These are phyloP conservation scores for Saccharomycopsis capsularis DNA, from an alignment of 805 yeast genomes.

Conservation along the genomic window DNA sequence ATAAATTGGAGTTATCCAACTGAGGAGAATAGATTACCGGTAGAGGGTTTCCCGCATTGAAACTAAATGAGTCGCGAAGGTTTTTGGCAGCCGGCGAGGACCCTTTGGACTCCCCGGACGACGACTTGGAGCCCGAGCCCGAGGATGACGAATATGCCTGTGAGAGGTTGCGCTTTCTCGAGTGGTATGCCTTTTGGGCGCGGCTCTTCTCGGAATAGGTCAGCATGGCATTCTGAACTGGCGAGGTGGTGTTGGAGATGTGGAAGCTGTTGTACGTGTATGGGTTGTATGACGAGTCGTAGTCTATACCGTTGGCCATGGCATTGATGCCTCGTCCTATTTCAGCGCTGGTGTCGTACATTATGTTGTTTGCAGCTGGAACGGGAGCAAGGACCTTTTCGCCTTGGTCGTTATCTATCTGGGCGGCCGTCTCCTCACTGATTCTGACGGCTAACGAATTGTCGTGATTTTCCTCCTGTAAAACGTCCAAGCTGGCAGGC, in stretches of 20 bases:
- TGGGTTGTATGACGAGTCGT: neutral
- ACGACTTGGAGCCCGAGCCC: neutral
- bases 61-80: constrained; percentile 11
- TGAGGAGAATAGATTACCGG: constrained; percentile 17
- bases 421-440: constrained; percentile 1
- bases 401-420: neutral
- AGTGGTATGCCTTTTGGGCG: constrained; percentile 19
- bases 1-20: neutral
- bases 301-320: neutral
- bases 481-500: constrained; percentile 10
- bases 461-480: constrained; percentile 13
- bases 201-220: constrained; percentile 11
- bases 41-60: constrained; percentile 7
- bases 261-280: neutral
- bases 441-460: neutral
- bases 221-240: neutral
- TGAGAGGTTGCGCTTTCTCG: constrained; percentile 17
- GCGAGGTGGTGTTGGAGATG: neutral
- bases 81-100: neutral
- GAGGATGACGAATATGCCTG: constrained; percentile 17
- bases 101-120: neutral
- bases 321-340: constrained; percentile 7
- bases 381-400: neutral
- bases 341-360: constrained; percentile 11
- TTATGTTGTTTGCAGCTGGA: neutral